Evolutionary conservation across 2,329 filamentous ascomycete species (phyloP), one percentile per base, ranked within the genome.

Genomic region (Penicillium vulpinum): DNA sequence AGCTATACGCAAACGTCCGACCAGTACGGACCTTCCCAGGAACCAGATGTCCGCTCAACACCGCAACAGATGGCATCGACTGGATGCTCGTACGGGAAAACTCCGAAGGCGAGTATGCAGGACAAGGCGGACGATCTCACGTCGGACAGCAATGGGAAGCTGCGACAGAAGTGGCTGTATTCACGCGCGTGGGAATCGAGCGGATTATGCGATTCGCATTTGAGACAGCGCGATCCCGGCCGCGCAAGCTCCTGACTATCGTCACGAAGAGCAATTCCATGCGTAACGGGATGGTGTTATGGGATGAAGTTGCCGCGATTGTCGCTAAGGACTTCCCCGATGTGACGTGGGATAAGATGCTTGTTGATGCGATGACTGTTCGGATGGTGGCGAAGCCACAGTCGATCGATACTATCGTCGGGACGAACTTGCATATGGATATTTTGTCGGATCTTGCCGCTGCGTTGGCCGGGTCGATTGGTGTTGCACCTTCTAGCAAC

Each of bases 371-470:
- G 1, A 84, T 84, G 80, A 84, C 81, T 3, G 77, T 78, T 39
- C 72, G 80, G 15, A 83, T 83, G 81, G 79, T 83, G 0, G 62
- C 78, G n/a, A 77, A 81, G 43, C 80, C 80, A 0, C 69, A 78
- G 40, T 77, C 73, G 0, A 54, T 83, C 10, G 81, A 83, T 58
- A 83, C 80, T 0, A 81, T 83, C 47, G 81, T 83, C 22, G 81
- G 80, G 2, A 83, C 81, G 3, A 83, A 83, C 57, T 61, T 83
- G 56, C 68, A 81, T 73, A 85, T 85, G 39, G 86, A 89, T 54
- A 88, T 89, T 50, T 77, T 90, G 4, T 88, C 86, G 0, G 87
- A 90, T 63, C 76, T 90, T 31, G 88, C 87, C 2, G 87, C 88
- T 10, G 86, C 86, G 0, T 74, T 90, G 6, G 86, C 87, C 1